Percentiles rank a stretch among this genome's conserved stretches.
phyloP scores from a whole-genome alignment of 2,329 filamentous ascomycete genomes.

The Albifimbria verrucaria region DNA sequence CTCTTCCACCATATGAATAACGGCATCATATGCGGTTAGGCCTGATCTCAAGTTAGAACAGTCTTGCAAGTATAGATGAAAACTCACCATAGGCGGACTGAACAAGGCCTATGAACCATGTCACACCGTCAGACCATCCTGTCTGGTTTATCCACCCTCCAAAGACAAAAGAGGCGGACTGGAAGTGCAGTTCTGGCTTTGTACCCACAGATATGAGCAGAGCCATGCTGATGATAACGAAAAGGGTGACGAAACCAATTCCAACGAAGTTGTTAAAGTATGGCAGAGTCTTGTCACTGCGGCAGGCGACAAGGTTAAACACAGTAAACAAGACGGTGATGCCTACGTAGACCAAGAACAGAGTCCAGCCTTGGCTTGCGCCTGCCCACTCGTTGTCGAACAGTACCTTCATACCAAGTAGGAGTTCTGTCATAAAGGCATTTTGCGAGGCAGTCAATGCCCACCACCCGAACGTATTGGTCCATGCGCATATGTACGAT shows the following conservation, averaged over 20 bases:
- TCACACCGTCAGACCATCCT: constrained; percentile 52
- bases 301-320: constrained; percentile 50
- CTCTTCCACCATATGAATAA: constrained; percentile 57
- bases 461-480: constrained; percentile 60
- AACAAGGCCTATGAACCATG: constrained; percentile 56
- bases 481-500: constrained; percentile 58
- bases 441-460: constrained; percentile 52
- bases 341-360: constrained; percentile 53
- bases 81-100: constrained; percentile 49
- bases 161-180: constrained; percentile 50
- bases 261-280: constrained; percentile 56
- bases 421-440: constrained; percentile 56
- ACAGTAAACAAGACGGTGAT: constrained; percentile 44
- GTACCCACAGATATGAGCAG: constrained; percentile 50
- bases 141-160: constrained; percentile 41
- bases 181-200: constrained; percentile 39
- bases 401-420: constrained; percentile 54
- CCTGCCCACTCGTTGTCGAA: constrained; percentile 46
- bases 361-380: constrained; percentile 44
- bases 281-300: constrained; percentile 34
- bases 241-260: constrained; percentile 47
- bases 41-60: constrained; percentile 2
- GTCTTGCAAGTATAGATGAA: constrained; percentile 8
- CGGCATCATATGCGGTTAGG: constrained; percentile 54
- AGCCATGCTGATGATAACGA: constrained; percentile 48